Conservation (phyloP, 1,284 basidiomycete species). For the Apiotrichum veenhuisii region DNA sequence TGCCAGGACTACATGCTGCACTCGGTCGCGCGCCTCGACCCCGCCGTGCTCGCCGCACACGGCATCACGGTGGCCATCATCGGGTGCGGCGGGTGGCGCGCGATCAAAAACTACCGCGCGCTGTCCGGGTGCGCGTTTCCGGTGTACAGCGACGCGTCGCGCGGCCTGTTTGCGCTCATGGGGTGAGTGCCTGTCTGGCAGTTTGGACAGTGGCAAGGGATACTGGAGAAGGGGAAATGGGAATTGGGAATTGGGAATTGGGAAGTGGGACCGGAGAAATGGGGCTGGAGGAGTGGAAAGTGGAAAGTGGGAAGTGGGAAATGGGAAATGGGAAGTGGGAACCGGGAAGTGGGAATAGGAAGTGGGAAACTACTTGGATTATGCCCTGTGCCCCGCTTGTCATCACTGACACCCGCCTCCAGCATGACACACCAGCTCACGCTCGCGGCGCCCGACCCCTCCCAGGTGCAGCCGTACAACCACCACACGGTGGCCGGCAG, state of each 20-base stretch:
- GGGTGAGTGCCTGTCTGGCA: not conserved
- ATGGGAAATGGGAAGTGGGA: no score
- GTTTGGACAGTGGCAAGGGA: no score
- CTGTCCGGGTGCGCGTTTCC: slow-evolving; percentile 45
- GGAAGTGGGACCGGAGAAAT: no score
- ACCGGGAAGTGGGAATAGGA: no score
- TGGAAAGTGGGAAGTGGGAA: no score
- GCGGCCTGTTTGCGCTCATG: slow-evolving; percentile 15
- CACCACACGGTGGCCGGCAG: not conserved
- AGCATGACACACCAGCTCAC: slow-evolving; percentile 3
- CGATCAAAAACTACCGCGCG: slow-evolving; percentile 44
- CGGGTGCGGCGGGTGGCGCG: slow-evolving; percentile 43
- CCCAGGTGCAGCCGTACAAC: not conserved
- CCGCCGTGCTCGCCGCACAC: slow-evolving; percentile 32
- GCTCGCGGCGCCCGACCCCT: not conserved
- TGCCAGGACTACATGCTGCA: slow-evolving; percentile 48
- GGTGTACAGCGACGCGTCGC: slow-evolving; percentile 37
- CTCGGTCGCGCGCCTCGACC: slow-evolving; percentile 26
- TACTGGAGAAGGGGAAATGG: no score
- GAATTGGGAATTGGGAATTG: no score
- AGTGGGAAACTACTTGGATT: no score
- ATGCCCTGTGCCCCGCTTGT: no score
- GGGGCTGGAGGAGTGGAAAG: no score
- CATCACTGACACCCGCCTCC: no score
- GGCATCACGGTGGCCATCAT: slow-evolving; percentile 44